phyloP scores from a whole-genome alignment of 2,329 filamentous ascomycete genomes.

The Aspergillus costaricaensis region DNA sequence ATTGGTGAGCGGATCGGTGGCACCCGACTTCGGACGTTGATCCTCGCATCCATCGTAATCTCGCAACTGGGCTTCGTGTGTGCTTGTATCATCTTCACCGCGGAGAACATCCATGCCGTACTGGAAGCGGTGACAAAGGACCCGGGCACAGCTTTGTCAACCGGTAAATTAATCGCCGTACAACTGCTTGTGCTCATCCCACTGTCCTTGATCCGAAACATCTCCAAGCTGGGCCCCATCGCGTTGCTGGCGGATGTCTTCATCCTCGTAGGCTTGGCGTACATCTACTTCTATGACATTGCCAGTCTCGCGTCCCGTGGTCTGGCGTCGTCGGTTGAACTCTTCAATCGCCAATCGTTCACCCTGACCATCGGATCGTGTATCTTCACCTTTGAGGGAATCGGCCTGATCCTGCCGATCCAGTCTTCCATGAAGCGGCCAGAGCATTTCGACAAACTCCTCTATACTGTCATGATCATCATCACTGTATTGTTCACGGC shows the following conservation, averaged over 20 bases:
- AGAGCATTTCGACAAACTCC: conserved; percentile 80
- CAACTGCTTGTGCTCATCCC: conserved; percentile 93
- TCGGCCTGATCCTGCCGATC: conserved; percentile 93
- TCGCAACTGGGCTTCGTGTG: conserved; percentile 79
- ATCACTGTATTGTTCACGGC: conserved; percentile 86
- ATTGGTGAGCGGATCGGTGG: conserved; percentile 69
- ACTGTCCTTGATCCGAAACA: conserved; percentile 87
- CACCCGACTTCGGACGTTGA: conserved; percentile 62
- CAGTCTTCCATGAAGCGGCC: conserved; percentile 93
- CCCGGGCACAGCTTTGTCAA: conserved; percentile 51
- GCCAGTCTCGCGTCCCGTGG: conserved; percentile 70
- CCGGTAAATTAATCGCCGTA: conserved; percentile 66
- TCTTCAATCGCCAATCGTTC: conserved; percentile 88
- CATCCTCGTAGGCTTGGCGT: conserved; percentile 85
- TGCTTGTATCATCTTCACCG: conserved; percentile 74
- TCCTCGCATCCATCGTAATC: conserved; percentile 69
- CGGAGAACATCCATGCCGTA: conserved; percentile 71
- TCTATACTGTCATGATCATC: conserved; percentile 86
- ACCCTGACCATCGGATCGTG: conserved; percentile 95
- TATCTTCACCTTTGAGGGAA: conserved; percentile 97
- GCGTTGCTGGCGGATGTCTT: conserved; percentile 89
- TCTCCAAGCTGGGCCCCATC: conserved; percentile 91
- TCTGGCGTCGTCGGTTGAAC: conserved; percentile 77
- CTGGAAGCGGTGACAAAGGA: conserved; percentile 61
- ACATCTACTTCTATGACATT: conserved; percentile 92